These are phyloP conservation scores for Hsuehochloa calcarea DNA, from an alignment of 176 grass and related monocot species.

Conservation along the genomic window DNA sequence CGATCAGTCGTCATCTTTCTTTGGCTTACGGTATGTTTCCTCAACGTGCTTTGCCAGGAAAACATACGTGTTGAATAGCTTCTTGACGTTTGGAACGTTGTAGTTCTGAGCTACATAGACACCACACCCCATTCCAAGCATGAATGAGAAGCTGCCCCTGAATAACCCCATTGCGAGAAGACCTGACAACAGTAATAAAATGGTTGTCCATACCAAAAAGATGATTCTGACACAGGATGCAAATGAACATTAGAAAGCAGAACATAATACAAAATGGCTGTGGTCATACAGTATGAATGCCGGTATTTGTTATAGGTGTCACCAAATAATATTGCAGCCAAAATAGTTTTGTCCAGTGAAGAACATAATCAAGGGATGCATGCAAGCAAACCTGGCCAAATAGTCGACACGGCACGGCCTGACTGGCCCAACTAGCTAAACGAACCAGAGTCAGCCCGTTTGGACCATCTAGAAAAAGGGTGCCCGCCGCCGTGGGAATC, in stretches of 20 bases:
- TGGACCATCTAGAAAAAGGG: too few relatives aligned
- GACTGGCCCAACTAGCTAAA: too few relatives aligned
- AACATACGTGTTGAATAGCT: conserved; percentile 56
- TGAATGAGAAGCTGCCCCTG: conserved; percentile 56
- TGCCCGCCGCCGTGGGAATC: too few relatives aligned
- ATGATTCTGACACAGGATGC: neutral
- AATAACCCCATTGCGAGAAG: conserved; percentile 56
- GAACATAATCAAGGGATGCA: neutral
- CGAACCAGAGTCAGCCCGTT: too few relatives aligned
- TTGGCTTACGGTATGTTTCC: conserved; percentile 67
- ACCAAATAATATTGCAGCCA: neutral
- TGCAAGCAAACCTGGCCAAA: neutral
- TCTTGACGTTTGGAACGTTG: conserved; percentile 68
- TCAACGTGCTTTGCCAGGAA: conserved; percentile 66
- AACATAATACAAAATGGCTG: neutral
- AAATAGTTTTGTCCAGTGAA: neutral
- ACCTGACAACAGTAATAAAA: conserved; percentile 8
- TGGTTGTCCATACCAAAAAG: neutral
- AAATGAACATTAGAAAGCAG: neutral
- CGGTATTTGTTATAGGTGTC: neutral
- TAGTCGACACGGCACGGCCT: too few relatives aligned
- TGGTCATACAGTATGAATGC: neutral
- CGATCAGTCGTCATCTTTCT: conserved; percentile 58
- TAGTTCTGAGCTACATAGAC: conserved; percentile 72
- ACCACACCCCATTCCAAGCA: conserved; percentile 61